Evolutionary conservation across 495 filamentous ascomycete genomes (phyloP).

Genomic region (Neurospora hispaniola): DNA sequence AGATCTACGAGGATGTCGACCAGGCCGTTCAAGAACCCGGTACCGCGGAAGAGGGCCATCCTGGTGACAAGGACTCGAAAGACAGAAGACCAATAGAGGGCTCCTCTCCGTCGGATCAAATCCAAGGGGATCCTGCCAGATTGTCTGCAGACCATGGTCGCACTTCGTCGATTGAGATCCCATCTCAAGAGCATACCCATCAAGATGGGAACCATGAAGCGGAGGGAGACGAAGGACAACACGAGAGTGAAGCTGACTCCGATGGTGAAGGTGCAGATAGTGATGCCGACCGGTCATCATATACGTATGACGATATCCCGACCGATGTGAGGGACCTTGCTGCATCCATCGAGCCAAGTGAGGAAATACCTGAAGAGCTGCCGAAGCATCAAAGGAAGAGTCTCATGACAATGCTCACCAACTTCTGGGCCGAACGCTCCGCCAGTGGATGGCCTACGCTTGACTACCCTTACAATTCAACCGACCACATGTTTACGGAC

Average conservation of each 20-base stretch:
- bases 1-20: slow-evolving; percentile 85
- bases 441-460: slow-evolving; percentile 92
- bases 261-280: slow-evolving; percentile 63
- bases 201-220: slow-evolving; percentile 35
- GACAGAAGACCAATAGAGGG: slow-evolving; percentile 10
- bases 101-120: slow-evolving; percentile 18
- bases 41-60: slow-evolving; percentile 54
- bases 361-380: slow-evolving; percentile 60
- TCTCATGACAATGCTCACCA: slow-evolving; percentile 86
- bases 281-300: slow-evolving; percentile 50
- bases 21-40: slow-evolving; percentile 83
- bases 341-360: slow-evolving; percentile 52
- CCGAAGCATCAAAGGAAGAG: slow-evolving; percentile 86
- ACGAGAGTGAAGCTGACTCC: slow-evolving; percentile 45
- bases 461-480: slow-evolving; percentile 80
- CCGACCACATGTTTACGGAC: slow-evolving; percentile 92
- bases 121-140: not conserved
- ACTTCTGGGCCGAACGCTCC: slow-evolving; percentile 97
- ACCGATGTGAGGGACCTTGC: slow-evolving; percentile 43
- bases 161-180: slow-evolving; percentile 13
- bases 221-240: slow-evolving; percentile 39
- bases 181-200: slow-evolving; percentile 16
- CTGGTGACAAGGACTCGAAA: slow-evolving; percentile 11
- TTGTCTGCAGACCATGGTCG: not conserved
- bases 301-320: slow-evolving; percentile 49